Evolutionary conservation across 1,284 basidiomycete species (phyloP).

Genomic region (Sanghuangporus weigelae): DNA sequence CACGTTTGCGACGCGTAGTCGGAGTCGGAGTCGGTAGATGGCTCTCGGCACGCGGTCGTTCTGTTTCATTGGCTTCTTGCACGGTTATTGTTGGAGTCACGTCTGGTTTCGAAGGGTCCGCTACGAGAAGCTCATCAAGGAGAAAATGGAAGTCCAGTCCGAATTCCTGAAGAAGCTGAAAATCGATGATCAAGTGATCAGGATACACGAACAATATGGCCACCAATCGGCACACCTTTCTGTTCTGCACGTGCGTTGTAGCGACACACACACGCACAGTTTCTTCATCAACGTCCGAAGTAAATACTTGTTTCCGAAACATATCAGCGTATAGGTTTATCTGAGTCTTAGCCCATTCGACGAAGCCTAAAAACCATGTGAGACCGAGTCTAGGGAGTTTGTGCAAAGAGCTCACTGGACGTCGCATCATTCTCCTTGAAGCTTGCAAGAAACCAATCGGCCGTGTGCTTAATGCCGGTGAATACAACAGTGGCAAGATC

Average conservation of each 20-base stretch:
- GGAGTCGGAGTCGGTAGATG: slow-evolving; percentile 11
- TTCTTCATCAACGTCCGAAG: slow-evolving; percentile 62
- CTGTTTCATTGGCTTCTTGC: slow-evolving; percentile 16
- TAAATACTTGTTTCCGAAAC: slow-evolving; percentile 91
- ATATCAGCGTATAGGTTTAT: slow-evolving; percentile 81
- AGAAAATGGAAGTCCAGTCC: slow-evolving; percentile 90
- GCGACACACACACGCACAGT: slow-evolving; percentile 72
- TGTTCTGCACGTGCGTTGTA: slow-evolving; percentile 74
- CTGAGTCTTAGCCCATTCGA: slow-evolving; percentile 90
- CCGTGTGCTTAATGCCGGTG: slow-evolving; percentile 89
- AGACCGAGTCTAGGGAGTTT: slow-evolving; percentile 5
- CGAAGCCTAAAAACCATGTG: slow-evolving; percentile 59
- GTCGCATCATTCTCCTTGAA: slow-evolving; percentile 95
- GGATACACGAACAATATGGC: not conserved
- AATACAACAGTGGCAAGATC: slow-evolving; percentile 83
- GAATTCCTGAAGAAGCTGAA: slow-evolving; percentile 81
- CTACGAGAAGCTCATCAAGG: slow-evolving; percentile 63
- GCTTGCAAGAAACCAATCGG: slow-evolving; percentile 95
- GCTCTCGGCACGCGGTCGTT: slow-evolving; percentile 20
- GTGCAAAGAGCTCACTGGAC: slow-evolving; percentile 54
- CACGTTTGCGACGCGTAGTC: slow-evolving; percentile 9
- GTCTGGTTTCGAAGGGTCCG: slow-evolving; percentile 37
- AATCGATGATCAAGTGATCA: not conserved
- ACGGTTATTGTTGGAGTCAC: slow-evolving; percentile 19
- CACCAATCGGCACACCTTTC: slow-evolving; percentile 51